phyloP scores from a whole-genome alignment of 129 eudicot genomes.

The Escallonia herrerae region DNA sequence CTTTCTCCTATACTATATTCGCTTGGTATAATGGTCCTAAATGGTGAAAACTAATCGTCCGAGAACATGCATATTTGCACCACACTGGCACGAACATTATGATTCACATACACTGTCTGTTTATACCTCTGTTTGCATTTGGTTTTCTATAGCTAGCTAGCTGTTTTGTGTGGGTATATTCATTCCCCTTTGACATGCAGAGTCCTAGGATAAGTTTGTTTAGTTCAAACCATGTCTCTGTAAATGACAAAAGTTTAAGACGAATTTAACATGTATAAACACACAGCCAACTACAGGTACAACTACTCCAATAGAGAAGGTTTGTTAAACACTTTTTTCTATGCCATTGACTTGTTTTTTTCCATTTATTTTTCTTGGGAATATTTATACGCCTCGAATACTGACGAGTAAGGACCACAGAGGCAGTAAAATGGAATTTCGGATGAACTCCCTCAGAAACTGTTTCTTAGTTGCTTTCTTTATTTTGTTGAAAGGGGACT shows the following conservation, averaged over 20 bases:
- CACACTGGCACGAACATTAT: too few species aligned
- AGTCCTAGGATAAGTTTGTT: constrained; percentile 13
- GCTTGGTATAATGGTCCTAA: too few species aligned
- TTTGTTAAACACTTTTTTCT: neutral
- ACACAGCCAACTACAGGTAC: constrained; percentile 1
- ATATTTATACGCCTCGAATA: neutral
- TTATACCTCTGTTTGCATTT: neutral
- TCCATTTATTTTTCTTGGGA: neutral
- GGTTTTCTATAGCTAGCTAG: neutral
- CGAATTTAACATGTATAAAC: neutral
- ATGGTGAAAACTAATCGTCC: too few species aligned
- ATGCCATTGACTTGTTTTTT: constrained; percentile 11
- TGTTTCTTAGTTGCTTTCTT: too few species aligned
- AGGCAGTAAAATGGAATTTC: too few species aligned
- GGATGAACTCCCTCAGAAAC: too few species aligned
- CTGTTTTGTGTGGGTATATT: constrained; percentile 3
- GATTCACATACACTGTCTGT: neutral
- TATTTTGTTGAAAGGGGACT: too few species aligned
- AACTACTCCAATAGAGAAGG: constrained; percentile 11
- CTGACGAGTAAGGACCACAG: constrained; percentile 8
- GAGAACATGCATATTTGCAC: too few species aligned
- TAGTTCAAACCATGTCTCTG: constrained; percentile 8
- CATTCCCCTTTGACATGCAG: constrained; percentile 16
- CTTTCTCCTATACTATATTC: too few species aligned
- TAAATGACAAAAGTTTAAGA: constrained; percentile 6